These are phyloP conservation scores for Turnera subulata DNA, from an alignment of 345 rosid genomes.

Conservation along the genomic window DNA sequence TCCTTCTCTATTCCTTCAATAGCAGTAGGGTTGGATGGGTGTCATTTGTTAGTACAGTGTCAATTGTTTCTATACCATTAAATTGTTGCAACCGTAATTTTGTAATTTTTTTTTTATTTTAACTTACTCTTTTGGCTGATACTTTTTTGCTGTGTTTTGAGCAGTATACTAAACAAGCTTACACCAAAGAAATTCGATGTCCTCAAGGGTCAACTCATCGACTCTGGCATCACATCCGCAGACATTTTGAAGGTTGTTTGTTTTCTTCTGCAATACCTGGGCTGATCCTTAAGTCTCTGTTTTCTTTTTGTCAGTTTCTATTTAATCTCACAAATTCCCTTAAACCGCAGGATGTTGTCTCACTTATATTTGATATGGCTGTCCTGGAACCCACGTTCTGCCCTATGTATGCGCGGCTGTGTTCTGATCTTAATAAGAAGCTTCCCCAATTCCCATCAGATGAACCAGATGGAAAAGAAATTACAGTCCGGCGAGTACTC, in stretches of 20 bases:
- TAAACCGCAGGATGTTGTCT: constrained; percentile 66
- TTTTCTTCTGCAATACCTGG: background rate
- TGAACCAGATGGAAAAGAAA: constrained; percentile 69
- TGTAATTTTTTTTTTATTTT: too few relatives aligned
- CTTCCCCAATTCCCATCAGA: constrained; percentile 76
- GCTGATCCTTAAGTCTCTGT: too few relatives aligned
- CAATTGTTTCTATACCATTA: too few relatives aligned
- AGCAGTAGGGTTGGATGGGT: too few relatives aligned
- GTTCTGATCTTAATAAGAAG: constrained; percentile 69
- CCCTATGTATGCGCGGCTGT: constrained; percentile 80
- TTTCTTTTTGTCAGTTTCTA: background rate
- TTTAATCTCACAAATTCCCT: constrained; percentile 5
- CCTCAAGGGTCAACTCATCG: constrained; percentile 85
- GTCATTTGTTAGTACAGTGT: too few relatives aligned
- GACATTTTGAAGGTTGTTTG: constrained; percentile 64
- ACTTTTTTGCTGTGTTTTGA: constrained; percentile 2
- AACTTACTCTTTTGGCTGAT: too few relatives aligned
- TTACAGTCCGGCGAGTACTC: constrained; percentile 75
- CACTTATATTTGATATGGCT: constrained; percentile 84
- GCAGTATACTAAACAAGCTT: constrained; percentile 80
- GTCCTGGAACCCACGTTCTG: constrained; percentile 88
- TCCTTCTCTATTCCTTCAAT: too few relatives aligned
- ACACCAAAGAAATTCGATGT: constrained; percentile 91
- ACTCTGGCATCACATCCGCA: constrained; percentile 78
- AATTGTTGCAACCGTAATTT: too few relatives aligned